Base-by-base conservation (phyloP, 2,329 filamentous ascomycete genomes). In the Fusarium euwallaceae region DNA sequence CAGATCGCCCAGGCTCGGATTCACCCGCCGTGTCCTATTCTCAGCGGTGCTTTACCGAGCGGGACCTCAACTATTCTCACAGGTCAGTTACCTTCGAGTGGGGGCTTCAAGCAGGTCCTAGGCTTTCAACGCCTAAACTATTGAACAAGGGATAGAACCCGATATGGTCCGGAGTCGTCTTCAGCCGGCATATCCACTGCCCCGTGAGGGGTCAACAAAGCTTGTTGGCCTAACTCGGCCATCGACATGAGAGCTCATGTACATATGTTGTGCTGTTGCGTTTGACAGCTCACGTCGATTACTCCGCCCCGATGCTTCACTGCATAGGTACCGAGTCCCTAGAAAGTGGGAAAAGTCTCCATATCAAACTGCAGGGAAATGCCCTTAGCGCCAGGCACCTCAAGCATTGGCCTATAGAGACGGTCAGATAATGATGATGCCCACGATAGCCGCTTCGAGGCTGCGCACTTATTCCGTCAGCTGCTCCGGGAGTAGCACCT, bases 311-410 rank as follows among this genome's bases (percentile, higher is more conserved):
- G 36, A 61, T 62, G 61, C 51, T 51, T 48, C 48, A 60, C 53
- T 73, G 61, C 70, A 71, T 63, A 53, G 24, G 24, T 53, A 41
- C 24, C 45, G 67, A 20, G 32, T 51, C 55, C 51, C 61, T 69
- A 56, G 56, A 41, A 61, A 62, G 58, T 24, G 55, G 60, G 64
- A 74, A 53, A 56, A n/a, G 69, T 66, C 67, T 55, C 67, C 69
- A 71, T 74, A 62, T 62, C 36, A 62, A 59, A 69, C 63, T 75
- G 68, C 75, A 75, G 67, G 48, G 45, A 69, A 73, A 34, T 60
- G 59, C 20, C 51, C 63, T 70, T 78, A 76, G 76, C 75, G 76
- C 70, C 70, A 78, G 76, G 76, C 67, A 77, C 76, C 24, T 43
- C 61, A 39, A 61, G 60, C 59, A 66, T 58, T 51, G 59, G 20